Evolutionary conservation across 176 grass and related monocot species (phyloP), one percentile per base, ranked within the genome.

Genomic region (Pontederia crassipes): DNA sequence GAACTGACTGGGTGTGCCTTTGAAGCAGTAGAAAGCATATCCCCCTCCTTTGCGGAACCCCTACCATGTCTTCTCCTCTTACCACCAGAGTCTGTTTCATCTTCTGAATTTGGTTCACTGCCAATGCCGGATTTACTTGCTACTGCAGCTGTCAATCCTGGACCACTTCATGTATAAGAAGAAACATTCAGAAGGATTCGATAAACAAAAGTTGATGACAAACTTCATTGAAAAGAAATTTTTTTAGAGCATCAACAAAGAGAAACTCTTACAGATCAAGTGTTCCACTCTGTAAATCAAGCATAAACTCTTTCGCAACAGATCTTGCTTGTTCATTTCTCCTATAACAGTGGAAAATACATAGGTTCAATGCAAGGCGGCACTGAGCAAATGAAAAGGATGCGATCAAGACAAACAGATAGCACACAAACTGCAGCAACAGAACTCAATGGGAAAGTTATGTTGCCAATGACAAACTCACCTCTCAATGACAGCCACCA

Each of bases 401-500:
- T 7, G 32, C 32, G 3, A 40, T 40, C 1, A 40, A 40, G 32
- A 40, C 4, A 40, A 40, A 40, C 32, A 40, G 32, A 40, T 40
- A 40, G 6, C 32, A 40, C 32, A 40, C 4, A 40, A 40, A 40
- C 32, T 40, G 32, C 32, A 7, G 32, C 32, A 40, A 7, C 32
- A 40, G 32, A 40, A 40, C 32, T 7, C 6, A 40, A 40, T 40
- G 32, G 32, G 29, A 40, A 40, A 40, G 1, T 24, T 24, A 24
- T 24, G 20, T 7, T 40, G 2, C 32, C 32, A 40, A 40, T 40
- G 32, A 40, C 1, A 40, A 52, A 17, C 77, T 72, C 61, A 93
- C 94, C 83, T 99, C 74, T 99, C 85, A 57, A 99, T 89, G 56
- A 99, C 94, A 70, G 85, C 63, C 77, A 89, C 61, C 54, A 99